Base-by-base conservation (phyloP, 768 basidiomycete species). In the Candolleomyces efflorescens region DNA sequence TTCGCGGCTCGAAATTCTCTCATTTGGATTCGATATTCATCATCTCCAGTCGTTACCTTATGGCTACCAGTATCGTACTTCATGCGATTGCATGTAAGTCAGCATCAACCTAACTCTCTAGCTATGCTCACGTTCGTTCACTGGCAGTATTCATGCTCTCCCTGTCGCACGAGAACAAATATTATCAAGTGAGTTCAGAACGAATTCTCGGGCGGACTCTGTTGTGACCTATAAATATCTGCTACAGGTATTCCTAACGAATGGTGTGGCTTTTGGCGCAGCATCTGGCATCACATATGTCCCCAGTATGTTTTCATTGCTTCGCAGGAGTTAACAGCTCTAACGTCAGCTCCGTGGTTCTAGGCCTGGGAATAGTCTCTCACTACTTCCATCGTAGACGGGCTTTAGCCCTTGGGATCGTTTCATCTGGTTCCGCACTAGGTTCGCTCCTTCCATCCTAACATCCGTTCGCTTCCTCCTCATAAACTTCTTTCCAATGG, bases 331-430 rank as follows among this genome's bases (percentile, higher is more conserved):
- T 20, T 59, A 22, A 57, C 24, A 43, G 18, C 18, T 11, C 41
- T 43, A 43, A 43, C 41, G 18, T 43, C 5, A 20, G 9, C 1
- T 13, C 26, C 12, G 38, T 49, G 26, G 10, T 53, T 56, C 26
- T 73, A 53, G 74, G 71, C 27, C 67, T 82, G 60, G 76, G 75
- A 15, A 72, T 85, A 38, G 67, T 80, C 3, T 77, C 78, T 11
- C 84, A 85, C 59, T 79, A 81, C 63, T 87, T 85, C 67, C 68
- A 75, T 26, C 69, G 65, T 23, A 73, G 74, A 24, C 74, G 78
- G 12, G 68, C 78, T 5, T 65, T 84, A 38, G 83, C 80, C 0
- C 81, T 84, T 59, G 80, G 84, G 15, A 69, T 86, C 44, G 80
- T 71, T 5, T 63, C 68, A 12, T 64, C 70, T 3, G 73, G 72